These are phyloP conservation scores for Colletotrichum sp. DNA, from an alignment of 2,329 filamentous ascomycete genomes.

Conservation along the genomic window DNA sequence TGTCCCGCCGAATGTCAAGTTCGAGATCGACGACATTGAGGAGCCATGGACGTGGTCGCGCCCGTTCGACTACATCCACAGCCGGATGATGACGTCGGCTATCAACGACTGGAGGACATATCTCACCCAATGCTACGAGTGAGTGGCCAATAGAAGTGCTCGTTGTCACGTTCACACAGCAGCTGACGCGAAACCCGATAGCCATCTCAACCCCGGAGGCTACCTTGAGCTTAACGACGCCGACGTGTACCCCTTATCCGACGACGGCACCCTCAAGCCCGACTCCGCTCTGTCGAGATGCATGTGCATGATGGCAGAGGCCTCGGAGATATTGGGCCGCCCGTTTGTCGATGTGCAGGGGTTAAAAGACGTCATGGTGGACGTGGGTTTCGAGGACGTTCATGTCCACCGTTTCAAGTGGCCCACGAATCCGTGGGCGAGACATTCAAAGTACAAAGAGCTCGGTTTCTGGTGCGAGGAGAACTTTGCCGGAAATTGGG, in stretches of 20 bases:
- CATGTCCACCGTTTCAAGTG: constrained; percentile 51
- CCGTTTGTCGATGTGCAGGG: constrained; percentile 47
- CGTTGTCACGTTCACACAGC: neutral
- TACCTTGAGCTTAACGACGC: constrained; percentile 38
- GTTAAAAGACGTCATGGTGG: constrained; percentile 41
- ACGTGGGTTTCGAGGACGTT: constrained; percentile 61
- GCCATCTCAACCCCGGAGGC: constrained; percentile 43
- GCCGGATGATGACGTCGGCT: constrained; percentile 53
- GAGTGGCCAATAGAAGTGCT: neutral
- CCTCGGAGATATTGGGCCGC: constrained; percentile 35
- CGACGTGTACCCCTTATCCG: constrained; percentile 29
- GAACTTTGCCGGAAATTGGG: neutral
- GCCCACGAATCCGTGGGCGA: constrained; percentile 57
- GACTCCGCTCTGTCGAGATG: constrained; percentile 35
- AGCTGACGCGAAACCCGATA: neutral
- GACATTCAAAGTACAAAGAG: constrained; percentile 54
- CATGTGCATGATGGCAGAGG: constrained; percentile 39
- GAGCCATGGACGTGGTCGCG: constrained; percentile 53
- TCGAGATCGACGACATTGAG: constrained; percentile 60
- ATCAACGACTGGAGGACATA: constrained; percentile 55
- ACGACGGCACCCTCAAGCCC: constrained; percentile 38
- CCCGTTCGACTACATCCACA: constrained; percentile 61
- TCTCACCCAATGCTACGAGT: constrained; percentile 49
- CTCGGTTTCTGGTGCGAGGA: constrained; percentile 38
- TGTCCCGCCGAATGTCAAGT: constrained; percentile 59